Evolutionary conservation across 768 basidiomycete genomes (phyloP), one percentile per base, ranked within the genome.

Genomic region (Boletellus ananiceps): DNA sequence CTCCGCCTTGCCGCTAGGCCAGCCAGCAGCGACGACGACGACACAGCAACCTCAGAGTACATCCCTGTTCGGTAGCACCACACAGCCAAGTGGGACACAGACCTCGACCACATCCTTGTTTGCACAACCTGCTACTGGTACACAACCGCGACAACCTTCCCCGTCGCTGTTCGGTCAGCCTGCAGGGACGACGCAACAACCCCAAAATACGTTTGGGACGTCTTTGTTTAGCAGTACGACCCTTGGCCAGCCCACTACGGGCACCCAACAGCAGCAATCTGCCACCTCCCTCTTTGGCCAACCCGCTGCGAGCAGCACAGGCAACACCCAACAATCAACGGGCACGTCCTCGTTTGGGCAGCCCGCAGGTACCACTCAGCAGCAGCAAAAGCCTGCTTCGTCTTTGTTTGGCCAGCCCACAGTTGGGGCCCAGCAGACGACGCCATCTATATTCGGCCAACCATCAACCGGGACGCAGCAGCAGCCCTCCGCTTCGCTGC

Each of bases 331-430:
- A 23, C 67, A 68, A 34, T 18, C 46, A 43, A 50, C 57, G 0
- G 45, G 60, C 13, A 52, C 60, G 2, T 62, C 71, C 1, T 42
- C 75, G 16, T 77, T 79, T 56, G 73, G 76, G 8, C 70, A 74
- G 46, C 55, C 64, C 14, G 55, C 56, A 46, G 46, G 58, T 42
- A 21, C 40, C 9, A 16, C 53, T 46, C 60, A 60, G 29, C 67
- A 63, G 44, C 68, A 61, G 38, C 60, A 59, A 32, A 68, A 56
- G 34, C 46, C 60, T 18, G n/a, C 49, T 15, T 51, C 70, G 4
- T 45, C 66, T 3, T 27, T 71, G 16, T 74, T 75, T 25, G 63
- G 65, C 5, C 59, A 61, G 19, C 50, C 59, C 14, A 42, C 52
- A n/a, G 43, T 50, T n/a, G 52, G 56, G 27, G 18, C 50, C 3